Evolutionary conservation across 805 yeast genomes (phyloP), one percentile per base, ranked within the genome.

Genomic region (Babjeviella inositovora): DNA sequence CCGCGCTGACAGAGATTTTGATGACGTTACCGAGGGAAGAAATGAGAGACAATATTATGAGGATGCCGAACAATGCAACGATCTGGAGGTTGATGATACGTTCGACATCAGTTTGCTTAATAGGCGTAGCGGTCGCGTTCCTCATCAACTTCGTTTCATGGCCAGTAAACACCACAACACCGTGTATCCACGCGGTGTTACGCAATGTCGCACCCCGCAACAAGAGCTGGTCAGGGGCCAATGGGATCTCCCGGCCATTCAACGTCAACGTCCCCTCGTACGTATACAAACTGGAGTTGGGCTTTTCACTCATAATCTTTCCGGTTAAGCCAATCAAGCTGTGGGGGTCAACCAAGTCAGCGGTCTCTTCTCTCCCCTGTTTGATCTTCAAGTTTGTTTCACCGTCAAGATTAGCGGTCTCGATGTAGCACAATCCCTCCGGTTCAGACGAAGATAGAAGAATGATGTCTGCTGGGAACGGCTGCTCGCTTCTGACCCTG

Each of bases 121-220:
- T 92, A 7, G 99, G 99, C 2, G 99, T 74, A 2, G 98, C 96
- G 2, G 97, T 85, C 11, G 99, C 98, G 52, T 90, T 90, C 43
- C 98, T 70, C 97, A 90, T 87, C 33, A 90, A 59, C 41, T 90
- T 90, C 0, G 99, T 90, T 50, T 90, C 98, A 45, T 92, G 99
- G 11, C 99, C 99, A 0, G 99, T 90, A 45, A 87, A 90, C 1
- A 90, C 69, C 2, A 81, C 96, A 24, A 82, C 60, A 12, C 98
- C 99, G 37, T 80, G 80, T 20, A 90, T 70, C 96, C 95, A 90
- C 20, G 72, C 79, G 0, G 99, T 92, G 41, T 90, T 90, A 47
- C 96, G 64, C 31, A 90, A 57, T 4, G 90, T 82, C 5, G 99
- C 98, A 31, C 99, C 99, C 52, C 99, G 68, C 27, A 90, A 57